Conservation (phyloP, 768 basidiomycete genomes). For the Crassisporium funariophilum region DNA sequence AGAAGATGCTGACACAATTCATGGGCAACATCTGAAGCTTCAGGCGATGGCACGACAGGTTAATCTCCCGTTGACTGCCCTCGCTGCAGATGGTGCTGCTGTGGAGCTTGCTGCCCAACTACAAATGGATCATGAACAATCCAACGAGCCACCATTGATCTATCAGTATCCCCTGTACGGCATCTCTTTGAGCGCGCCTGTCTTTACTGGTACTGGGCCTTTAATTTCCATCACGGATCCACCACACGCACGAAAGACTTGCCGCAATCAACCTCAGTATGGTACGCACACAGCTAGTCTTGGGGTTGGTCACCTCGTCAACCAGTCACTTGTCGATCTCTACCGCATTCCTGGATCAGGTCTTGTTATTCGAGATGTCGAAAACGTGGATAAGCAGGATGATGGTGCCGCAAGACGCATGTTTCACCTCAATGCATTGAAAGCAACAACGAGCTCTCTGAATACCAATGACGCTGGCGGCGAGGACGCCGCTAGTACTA, state of each 20-base stretch:
- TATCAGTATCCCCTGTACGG: constrained; percentile 25
- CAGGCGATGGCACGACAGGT: constrained; percentile 21
- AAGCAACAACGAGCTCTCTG: constrained; percentile 13
- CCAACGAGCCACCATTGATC: constrained; percentile 9
- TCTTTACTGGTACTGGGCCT: constrained; percentile 21
- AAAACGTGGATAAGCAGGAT: constrained; percentile 31
- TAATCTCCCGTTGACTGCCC: constrained; percentile 13
- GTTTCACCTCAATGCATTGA: constrained; percentile 22
- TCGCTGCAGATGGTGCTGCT: constrained; percentile 28
- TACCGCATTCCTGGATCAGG: constrained; percentile 14
- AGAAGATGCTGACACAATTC: constrained; percentile 22
- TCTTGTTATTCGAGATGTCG: constrained; percentile 20
- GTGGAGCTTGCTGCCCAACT: constrained; percentile 22
- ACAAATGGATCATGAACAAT: constrained; percentile 19
- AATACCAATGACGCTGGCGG: constrained; percentile 1
- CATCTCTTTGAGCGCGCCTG: constrained; percentile 18
- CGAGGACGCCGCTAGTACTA: background rate
- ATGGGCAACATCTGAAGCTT: constrained; percentile 20
- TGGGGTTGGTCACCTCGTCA: constrained; percentile 21
- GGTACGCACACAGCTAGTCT: constrained; percentile 26
- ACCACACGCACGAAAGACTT: constrained; percentile 22
- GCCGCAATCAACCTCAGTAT: constrained; percentile 25
- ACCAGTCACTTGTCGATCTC: constrained; percentile 21
- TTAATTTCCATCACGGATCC: constrained; percentile 16
- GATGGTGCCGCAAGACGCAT: constrained; percentile 28